Base-by-base conservation (phyloP, 371 early-diverging fungal genomes). In the Mucor mucedo region DNA sequence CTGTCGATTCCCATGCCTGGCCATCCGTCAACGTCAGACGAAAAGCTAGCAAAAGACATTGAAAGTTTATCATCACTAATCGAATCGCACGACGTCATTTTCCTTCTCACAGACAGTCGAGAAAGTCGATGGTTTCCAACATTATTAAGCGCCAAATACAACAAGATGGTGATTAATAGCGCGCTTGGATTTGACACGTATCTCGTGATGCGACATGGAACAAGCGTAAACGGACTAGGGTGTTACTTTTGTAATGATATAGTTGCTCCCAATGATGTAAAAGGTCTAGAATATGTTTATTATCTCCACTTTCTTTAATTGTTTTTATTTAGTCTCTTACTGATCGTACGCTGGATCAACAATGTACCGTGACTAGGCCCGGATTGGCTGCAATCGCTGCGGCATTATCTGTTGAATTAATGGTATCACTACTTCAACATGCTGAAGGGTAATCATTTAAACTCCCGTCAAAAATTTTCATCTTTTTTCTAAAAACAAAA, bases 221-320 rank as follows among this genome's bases (percentile, higher is more conserved):
- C 90, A 41, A 76, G 69, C 29, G 65, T 47, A 13, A 32, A 63
- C 7, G 54, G 67, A 8, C 73, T 96, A 28, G 96, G 96, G 6
- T 98, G 98, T 70, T 98, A 98, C 74, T 98, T 92, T 69, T 98
- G 98, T 79, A 94, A 94, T 69, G 98, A 97, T 69, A 89, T 97
- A 42, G 96, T 96, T 2, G 97, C 95, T 9, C 98, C 97, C 2
- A 82, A 90, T 0, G 96, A 96, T 73, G 92, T 90, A 83, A 79
- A 27, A 35, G 8, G 35, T 4, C 35, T 35, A 8, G 35, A 35
- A 35, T 35, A 4, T 35, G 35, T 35, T 35, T 8, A 35, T 4
- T 35, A 8, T 35, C 14, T 30, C 9, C 16, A n/a, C 29, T 41
- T 1, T 27, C 3, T 2, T 8, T 30, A 48, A 5, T 42, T 13